Evolutionary conservation across 2,329 filamentous ascomycete genomes (phyloP).

Genomic region (Fusarium austroafricanum): DNA sequence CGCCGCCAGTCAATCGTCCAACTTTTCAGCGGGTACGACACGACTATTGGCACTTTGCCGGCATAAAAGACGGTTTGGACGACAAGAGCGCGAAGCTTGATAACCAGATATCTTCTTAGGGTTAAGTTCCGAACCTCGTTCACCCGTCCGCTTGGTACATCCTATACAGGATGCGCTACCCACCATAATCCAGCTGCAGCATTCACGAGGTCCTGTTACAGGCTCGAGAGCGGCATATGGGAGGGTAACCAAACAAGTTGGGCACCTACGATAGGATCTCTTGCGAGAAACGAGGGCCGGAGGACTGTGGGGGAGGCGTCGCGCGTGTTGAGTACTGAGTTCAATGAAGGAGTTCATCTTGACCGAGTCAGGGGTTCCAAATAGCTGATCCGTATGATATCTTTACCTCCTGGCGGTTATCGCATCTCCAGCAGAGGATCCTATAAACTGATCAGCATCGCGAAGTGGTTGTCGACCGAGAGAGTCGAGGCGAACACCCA

Average conservation of each 20-base stretch:
- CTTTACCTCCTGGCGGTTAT: conserved; percentile 6
- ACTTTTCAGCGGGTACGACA: conserved; percentile 63
- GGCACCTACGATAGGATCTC: conserved; percentile 67
- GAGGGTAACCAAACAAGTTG: conserved; percentile 52
- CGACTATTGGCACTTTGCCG: conserved; percentile 48
- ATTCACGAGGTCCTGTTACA: conserved; percentile 65
- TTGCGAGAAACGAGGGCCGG: conserved; percentile 77
- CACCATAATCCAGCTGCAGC: conserved; percentile 61
- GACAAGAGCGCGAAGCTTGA: conserved; percentile 77
- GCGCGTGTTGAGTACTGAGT: conserved; percentile 61
- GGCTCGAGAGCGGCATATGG: conserved; percentile 70
- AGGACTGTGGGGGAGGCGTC: conserved; percentile 83
- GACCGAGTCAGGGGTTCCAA: conserved; percentile 30
- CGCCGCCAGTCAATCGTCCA: conserved; percentile 51
- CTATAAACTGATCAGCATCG: conserved; percentile 28
- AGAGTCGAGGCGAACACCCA: conserved; percentile 6
- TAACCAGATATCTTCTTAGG: conserved; percentile 84
- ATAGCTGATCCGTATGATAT: conserved; percentile 33
- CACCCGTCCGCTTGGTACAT: conserved; percentile 61
- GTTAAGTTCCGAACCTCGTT: conserved; percentile 92
- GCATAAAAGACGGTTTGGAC: conserved; percentile 76
- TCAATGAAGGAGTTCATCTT: conserved; percentile 60
- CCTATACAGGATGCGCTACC: conserved; percentile 43
- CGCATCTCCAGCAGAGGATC: conserved; percentile 36
- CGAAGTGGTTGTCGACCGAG: conserved; percentile 34